These are phyloP conservation scores for Podila clonocystis DNA, from an alignment of 192 early-diverging fungal genomes.

Conservation along the genomic window DNA sequence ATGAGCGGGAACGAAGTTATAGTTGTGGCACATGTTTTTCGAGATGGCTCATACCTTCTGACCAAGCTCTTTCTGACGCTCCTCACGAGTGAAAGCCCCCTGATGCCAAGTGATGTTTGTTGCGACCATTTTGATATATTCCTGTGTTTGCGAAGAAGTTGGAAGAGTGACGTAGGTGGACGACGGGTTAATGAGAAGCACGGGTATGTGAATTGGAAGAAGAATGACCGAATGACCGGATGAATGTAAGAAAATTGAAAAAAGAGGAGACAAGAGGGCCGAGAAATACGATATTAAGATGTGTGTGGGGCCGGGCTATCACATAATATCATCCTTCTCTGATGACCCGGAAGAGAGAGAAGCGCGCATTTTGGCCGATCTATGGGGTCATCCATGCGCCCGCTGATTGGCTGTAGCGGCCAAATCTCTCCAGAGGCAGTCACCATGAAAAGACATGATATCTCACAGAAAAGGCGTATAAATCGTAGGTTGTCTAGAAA, in stretches of 20 bases:
- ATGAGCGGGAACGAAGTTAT: slow-evolving; percentile 1
- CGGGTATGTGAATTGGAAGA: background rate
- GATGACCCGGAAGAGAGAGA: too few species aligned
- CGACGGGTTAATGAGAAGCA: background rate
- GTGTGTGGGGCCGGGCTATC: too few species aligned
- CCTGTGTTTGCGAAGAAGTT: background rate
- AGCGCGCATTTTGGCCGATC: background rate
- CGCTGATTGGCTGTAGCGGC: background rate
- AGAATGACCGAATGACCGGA: background rate
- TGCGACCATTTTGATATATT: slow-evolving; percentile 49
- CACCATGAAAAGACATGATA: background rate
- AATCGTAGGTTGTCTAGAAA: background rate
- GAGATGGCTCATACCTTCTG: slow-evolving; percentile 61
- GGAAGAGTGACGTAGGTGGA: background rate
- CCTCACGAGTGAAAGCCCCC: slow-evolving; percentile 76
- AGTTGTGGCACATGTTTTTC: background rate
- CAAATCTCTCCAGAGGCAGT: background rate
- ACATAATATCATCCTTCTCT: too few species aligned
- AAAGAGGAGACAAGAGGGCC: background rate
- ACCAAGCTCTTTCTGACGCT: slow-evolving; percentile 74
- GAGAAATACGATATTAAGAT: background rate
- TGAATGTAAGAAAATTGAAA: background rate
- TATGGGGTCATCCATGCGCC: slow-evolving; percentile 4
- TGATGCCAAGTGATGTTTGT: slow-evolving; percentile 95
- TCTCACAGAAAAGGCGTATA: background rate